These are phyloP conservation scores for Didymella arachidicola DNA, from an alignment of 2,329 filamentous ascomycete species.

Conservation along the genomic window DNA sequence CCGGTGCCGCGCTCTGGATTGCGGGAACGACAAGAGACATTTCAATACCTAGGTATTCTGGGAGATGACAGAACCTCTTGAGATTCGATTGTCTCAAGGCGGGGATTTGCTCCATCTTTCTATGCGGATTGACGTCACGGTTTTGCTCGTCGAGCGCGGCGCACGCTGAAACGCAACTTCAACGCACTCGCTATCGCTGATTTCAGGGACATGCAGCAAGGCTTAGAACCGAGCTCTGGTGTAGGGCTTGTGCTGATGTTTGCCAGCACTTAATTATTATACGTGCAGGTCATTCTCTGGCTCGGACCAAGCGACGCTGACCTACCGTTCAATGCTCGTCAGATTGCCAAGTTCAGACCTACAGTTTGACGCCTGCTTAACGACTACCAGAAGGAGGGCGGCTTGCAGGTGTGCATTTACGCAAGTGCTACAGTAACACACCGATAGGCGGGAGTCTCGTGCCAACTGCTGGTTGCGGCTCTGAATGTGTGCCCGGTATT, in stretches of 20 bases:
- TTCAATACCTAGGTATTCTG: no score
- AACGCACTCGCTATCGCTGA: neutral
- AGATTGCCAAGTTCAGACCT: slow-evolving; percentile 16
- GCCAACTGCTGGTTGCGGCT: neutral
- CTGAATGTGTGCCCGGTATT: neutral
- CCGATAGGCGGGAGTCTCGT: neutral
- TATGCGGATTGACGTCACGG: neutral
- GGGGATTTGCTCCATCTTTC: neutral
- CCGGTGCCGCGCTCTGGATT: neutral
- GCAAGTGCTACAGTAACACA: neutral
- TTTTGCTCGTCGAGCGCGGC: neutral
- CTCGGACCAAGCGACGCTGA: slow-evolving; percentile 7
- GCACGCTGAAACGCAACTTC: neutral
- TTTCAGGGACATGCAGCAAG: neutral
- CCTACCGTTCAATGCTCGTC: slow-evolving; percentile 14
- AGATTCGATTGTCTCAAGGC: neutral
- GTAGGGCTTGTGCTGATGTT: neutral
- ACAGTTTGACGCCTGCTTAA: neutral
- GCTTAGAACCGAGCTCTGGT: neutral
- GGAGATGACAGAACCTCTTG: neutral
- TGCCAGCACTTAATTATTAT: neutral
- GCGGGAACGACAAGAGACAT: neutral
- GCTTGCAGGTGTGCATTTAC: neutral
- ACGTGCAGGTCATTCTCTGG: neutral
- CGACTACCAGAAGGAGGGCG: neutral